phyloP scores from a whole-genome alignment of 2,329 filamentous ascomycete genomes.

The Teratosphaeria gauchensis region DNA sequence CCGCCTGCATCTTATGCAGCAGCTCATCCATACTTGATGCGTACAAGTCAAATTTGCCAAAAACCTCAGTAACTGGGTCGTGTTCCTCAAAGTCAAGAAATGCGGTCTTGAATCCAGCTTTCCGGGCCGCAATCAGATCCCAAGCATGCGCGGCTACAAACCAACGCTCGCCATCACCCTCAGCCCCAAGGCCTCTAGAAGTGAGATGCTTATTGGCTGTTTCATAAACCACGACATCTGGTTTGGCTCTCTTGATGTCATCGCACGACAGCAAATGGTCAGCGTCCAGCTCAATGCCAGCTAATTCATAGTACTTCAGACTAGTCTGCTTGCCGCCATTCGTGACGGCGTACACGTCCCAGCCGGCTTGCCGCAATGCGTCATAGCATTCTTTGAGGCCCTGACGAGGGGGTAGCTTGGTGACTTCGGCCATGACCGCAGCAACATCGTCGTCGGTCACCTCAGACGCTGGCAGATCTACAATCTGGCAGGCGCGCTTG shows the following conservation, averaged over 20 bases:
- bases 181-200: conserved; percentile 9
- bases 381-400: conserved; percentile 22
- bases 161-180: conserved; percentile 19
- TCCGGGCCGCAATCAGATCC: conserved; percentile 21
- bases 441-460: conserved; percentile 18
- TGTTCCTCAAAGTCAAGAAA: conserved; percentile 22
- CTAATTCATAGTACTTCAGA: conserved; percentile 20
- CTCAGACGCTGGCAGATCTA: conserved; percentile 12
- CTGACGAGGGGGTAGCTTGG: conserved; percentile 9
- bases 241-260: conserved; percentile 21
- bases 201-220: conserved; percentile 16
- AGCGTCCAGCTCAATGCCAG: conserved; percentile 16
- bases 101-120: conserved; percentile 23
- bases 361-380: conserved; percentile 16
- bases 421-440: conserved; percentile 18
- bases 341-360: conserved; percentile 23
- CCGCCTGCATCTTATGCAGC: conserved; percentile 18
- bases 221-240: conserved; percentile 19
- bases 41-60: conserved; percentile 23
- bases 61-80: conserved; percentile 20
- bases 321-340: conserved; percentile 21
- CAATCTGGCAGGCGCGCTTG: conserved; percentile 16
- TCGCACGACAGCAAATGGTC: conserved; percentile 22
- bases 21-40: conserved; percentile 19
- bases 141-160: conserved; percentile 24